A percentile compares a stretch with the other conserved stretches of the same genome.
Evolutionary conservation across 768 basidiomycete genomes (phyloP).

Genomic region (Mycena amicta): DNA sequence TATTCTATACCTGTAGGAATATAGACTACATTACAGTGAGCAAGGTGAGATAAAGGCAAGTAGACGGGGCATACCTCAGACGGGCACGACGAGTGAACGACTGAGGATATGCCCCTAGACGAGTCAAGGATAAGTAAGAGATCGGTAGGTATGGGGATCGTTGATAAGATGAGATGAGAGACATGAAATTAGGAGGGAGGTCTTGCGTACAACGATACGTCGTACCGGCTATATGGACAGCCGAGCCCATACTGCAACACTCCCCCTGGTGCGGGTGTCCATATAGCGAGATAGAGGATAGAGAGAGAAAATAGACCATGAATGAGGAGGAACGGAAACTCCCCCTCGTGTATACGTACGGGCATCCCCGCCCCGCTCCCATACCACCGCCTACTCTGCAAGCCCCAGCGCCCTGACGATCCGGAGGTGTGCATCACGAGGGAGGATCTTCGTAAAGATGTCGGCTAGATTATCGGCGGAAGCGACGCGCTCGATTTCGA

Average conservation of each 20-base stretch:
- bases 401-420: slow-evolving; percentile 6
- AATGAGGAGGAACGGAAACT: not conserved
- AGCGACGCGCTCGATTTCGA: slow-evolving; percentile 13
- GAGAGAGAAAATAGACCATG: not conserved
- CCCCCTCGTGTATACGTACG: not conserved
- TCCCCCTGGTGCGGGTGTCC: not conserved
- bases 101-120: not conserved
- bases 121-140: not conserved
- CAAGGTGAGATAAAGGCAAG: not conserved
- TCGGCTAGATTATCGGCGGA: slow-evolving; percentile 30
- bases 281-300: not conserved
- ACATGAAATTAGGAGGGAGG: not conserved
- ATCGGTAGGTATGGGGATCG: no score
- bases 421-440: slow-evolving; percentile 1
- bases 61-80: not conserved
- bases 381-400: not conserved
- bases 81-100: not conserved
- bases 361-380: not conserved
- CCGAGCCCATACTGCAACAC: not conserved
- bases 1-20: not conserved
- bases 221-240: not conserved
- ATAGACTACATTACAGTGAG: not conserved
- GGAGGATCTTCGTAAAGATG: slow-evolving; percentile 32
- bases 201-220: not conserved
- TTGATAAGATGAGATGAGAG: not conserved